Percentiles rank a stretch among this genome's conserved stretches.
Evolutionary conservation across 768 basidiomycete species (phyloP).

Genomic region (Symmetrospora coprosmae): DNA sequence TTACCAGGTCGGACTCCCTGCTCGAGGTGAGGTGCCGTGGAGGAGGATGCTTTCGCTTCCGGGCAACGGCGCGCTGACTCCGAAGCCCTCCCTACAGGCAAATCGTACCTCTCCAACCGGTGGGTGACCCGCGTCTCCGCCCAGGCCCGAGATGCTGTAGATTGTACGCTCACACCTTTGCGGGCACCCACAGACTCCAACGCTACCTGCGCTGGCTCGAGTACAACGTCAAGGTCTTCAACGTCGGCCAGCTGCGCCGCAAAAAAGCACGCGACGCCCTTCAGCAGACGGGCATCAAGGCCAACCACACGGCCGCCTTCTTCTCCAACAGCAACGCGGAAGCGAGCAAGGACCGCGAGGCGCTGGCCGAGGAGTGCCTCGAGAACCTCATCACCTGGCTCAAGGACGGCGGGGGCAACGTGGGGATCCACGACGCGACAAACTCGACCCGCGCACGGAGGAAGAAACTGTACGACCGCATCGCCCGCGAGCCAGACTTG

Average conservation of each 20-base stretch:
- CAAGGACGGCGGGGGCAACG: slow-evolving; percentile 77
- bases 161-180: no score
- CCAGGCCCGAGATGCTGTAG: no score
- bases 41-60: no score
- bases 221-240: slow-evolving; percentile 83
- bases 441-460: slow-evolving; percentile 39
- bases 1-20: slow-evolving; percentile 80
- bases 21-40: no score
- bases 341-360: slow-evolving; percentile 61
- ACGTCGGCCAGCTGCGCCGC: slow-evolving; percentile 68
- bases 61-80: no score
- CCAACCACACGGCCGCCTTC: slow-evolving; percentile 78
- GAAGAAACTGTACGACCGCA: slow-evolving; percentile 66
- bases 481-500: slow-evolving; percentile 72
- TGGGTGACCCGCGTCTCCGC: no score
- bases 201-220: slow-evolving; percentile 96
- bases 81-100: no score
- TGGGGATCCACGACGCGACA: slow-evolving; percentile 78
- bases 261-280: slow-evolving; percentile 60
- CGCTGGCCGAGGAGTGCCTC: slow-evolving; percentile 74
- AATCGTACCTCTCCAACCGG: slow-evolving; percentile 97
- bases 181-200: slow-evolving; percentile 89
- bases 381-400: slow-evolving; percentile 93
- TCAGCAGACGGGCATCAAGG: slow-evolving; percentile 68
- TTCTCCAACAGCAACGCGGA: slow-evolving; percentile 75